phyloP scores from a whole-genome alignment of 2,329 filamentous ascomycete genomes.

The Plenodomus lindquistii region DNA sequence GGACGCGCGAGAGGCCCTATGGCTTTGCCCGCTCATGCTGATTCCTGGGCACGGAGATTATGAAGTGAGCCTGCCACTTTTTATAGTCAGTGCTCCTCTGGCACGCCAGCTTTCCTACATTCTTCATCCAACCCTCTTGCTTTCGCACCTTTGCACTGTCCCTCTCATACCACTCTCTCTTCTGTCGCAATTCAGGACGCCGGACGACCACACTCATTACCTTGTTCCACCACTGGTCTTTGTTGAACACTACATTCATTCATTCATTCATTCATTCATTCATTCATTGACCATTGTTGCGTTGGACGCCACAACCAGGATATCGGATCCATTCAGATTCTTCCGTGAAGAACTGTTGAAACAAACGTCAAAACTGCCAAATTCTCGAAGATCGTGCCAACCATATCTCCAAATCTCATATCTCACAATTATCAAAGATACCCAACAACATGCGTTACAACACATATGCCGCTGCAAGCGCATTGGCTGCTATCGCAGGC shows the following conservation, averaged over 20 bases:
- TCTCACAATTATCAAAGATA: neutral
- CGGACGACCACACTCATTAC: slow-evolving; percentile 36
- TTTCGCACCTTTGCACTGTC: slow-evolving; percentile 23
- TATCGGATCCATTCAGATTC: slow-evolving; percentile 10
- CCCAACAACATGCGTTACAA: slow-evolving; percentile 36
- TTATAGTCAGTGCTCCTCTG: slow-evolving; percentile 29
- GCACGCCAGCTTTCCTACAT: slow-evolving; percentile 15
- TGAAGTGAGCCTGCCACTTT: slow-evolving; percentile 24
- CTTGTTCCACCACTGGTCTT: slow-evolving; percentile 25
- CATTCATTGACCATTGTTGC: slow-evolving; percentile 20
- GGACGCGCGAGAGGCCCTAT: slow-evolving; percentile 24
- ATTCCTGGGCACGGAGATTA: slow-evolving; percentile 31
- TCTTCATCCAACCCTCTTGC: slow-evolving; percentile 33
- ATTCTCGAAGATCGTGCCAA: slow-evolving; percentile 1
- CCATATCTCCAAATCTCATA: neutral
- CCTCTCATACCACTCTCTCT: slow-evolving; percentile 31
- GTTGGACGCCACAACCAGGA: slow-evolving; percentile 11
- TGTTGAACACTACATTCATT: slow-evolving; percentile 33
- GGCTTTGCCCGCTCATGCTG: slow-evolving; percentile 22
- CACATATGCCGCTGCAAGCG: slow-evolving; percentile 29
- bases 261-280: slow-evolving; percentile 14
- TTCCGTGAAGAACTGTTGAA: slow-evolving; percentile 39
- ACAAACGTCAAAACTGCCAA: neutral
- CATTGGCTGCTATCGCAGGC: slow-evolving; percentile 38
- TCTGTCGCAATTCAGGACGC: slow-evolving; percentile 27